Percentiles rank a stretch among this genome's conserved stretches.
Evolutionary conservation across 2,329 filamentous ascomycete genomes (phyloP).

Genomic region (Incumbomyces lentus): DNA sequence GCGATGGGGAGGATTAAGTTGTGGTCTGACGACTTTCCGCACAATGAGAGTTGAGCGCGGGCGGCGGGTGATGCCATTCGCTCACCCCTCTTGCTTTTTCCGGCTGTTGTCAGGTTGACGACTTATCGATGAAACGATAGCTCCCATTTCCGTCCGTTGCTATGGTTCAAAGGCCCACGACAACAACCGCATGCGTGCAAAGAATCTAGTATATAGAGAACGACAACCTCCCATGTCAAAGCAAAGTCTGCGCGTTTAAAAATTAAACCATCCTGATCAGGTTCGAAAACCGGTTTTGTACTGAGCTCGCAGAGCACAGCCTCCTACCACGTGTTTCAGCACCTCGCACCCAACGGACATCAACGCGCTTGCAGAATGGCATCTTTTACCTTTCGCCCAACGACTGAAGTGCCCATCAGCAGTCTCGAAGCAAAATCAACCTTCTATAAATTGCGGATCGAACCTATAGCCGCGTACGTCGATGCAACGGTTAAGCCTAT

Average conservation of each 20-base stretch:
- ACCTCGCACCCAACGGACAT: not conserved
- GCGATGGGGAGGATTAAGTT: conserved; percentile 1
- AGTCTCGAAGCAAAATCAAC: not conserved
- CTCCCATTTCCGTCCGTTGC: not conserved
- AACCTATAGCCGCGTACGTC: not conserved
- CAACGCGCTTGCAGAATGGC: not conserved
- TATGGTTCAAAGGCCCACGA: not conserved
- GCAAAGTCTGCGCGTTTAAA: too few relatives aligned
- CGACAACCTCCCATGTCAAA: too few relatives aligned
- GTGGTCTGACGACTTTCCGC: conserved; percentile 2
- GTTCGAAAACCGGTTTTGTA: conserved; percentile 2
- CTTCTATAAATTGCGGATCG: not conserved
- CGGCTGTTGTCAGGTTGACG: not conserved
- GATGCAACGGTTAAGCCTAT: not conserved
- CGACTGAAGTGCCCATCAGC: not conserved
- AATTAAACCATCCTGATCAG: too few relatives aligned
- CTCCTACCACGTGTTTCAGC: not conserved
- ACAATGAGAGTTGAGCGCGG: not conserved
- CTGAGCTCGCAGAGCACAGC: too few relatives aligned
- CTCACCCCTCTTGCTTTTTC: conserved; percentile 1
- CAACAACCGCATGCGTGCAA: not conserved
- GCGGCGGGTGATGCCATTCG: not conserved
- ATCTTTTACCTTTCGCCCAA: conserved; percentile 1
- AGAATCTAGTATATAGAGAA: not conserved
- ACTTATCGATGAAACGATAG: not conserved